phyloP scores from a whole-genome alignment of 192 early-diverging fungal genomes.

The Spizellomyces sp. region DNA sequence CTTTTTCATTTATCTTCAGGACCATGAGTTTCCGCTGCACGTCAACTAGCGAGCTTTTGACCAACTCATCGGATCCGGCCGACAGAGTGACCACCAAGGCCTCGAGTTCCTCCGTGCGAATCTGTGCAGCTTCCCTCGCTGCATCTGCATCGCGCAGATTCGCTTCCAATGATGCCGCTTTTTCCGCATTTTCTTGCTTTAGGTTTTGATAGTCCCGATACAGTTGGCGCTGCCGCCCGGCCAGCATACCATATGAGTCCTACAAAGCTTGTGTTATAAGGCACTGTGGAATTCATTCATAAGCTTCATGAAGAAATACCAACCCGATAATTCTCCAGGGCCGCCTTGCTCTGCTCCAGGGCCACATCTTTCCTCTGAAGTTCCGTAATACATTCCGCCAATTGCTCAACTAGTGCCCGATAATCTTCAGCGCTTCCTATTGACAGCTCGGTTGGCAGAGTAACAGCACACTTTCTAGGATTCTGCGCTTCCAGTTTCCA shows the following conservation, averaged over 20 bases:
- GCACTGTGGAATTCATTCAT: background rate
- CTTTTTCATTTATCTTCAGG: conserved; percentile 46
- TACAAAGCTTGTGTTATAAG: conserved; percentile 1
- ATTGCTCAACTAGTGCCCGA: conserved; percentile 44
- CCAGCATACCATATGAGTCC: conserved; percentile 32
- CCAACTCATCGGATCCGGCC: conserved; percentile 16
- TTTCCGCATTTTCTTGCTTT: conserved; percentile 5
- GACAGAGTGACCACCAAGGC: background rate
- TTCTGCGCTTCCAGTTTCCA: conserved; percentile 24
- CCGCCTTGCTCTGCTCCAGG: conserved; percentile 17
- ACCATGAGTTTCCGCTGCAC: conserved; percentile 42
- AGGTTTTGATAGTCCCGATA: conserved; percentile 35
- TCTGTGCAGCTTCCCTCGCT: conserved; percentile 8
- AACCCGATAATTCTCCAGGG: conserved; percentile 42
- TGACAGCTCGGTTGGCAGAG: conserved; percentile 34
- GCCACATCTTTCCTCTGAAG: conserved; percentile 38
- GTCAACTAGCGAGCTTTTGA: conserved; percentile 36
- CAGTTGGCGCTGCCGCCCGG: conserved; percentile 38
- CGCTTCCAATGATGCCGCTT: background rate
- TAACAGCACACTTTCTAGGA: conserved; percentile 26
- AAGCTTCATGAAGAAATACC: background rate
- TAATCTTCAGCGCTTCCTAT: conserved; percentile 39
- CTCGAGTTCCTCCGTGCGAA: conserved; percentile 25
- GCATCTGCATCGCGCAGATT: conserved; percentile 16
- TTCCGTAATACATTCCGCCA: conserved; percentile 47